phyloP scores from a whole-genome alignment of 2,329 filamentous ascomycete species.

The Fusarium devonianum region DNA sequence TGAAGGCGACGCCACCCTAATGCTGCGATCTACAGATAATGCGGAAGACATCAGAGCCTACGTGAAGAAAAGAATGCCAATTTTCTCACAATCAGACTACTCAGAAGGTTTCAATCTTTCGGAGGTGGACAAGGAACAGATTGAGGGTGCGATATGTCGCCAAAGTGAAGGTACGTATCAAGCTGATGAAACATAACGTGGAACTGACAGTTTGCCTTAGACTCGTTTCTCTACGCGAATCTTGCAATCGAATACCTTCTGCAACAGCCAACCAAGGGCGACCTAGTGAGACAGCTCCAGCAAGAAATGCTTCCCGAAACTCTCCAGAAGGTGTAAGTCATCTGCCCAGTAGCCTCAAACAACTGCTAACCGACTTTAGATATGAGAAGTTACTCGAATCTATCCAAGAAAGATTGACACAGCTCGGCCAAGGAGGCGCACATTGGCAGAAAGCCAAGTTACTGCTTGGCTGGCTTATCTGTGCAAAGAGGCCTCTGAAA shows the following conservation, averaged over 20 bases:
- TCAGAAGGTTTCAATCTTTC: neutral
- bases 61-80: neutral
- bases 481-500: constrained; percentile 50
- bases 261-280: neutral
- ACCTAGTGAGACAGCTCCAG: neutral
- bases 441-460: constrained; percentile 31
- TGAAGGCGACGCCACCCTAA: neutral
- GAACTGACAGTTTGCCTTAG: neutral
- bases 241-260: neutral
- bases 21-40: neutral
- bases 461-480: constrained; percentile 51
- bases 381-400: neutral
- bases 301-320: neutral
- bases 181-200: too few species aligned
- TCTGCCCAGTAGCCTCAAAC: too few species aligned
- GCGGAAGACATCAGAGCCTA: neutral
- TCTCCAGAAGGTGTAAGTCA: neutral
- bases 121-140: neutral
- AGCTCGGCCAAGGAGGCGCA: too few species aligned
- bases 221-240: neutral
- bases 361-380: neutral
- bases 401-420: neutral
- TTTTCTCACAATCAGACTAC: neutral
- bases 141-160: neutral
- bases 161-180: neutral